Evolutionary conservation across 1,284 basidiomycete genomes (phyloP).

Genomic region (Cryptococcus sp.): DNA sequence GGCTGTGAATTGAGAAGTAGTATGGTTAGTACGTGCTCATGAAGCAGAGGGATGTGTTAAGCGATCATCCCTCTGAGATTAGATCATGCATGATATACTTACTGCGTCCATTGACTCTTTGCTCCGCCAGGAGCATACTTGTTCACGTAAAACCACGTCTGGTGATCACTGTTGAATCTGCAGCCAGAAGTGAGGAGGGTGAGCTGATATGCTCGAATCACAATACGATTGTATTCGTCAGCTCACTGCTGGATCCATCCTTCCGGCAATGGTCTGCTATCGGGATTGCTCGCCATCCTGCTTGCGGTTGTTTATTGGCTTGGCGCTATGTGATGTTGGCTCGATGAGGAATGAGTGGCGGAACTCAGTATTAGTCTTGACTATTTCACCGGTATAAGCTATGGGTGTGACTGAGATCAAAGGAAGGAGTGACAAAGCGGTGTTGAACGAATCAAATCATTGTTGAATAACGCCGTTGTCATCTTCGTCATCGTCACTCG

Average conservation of each 20-base stretch:
- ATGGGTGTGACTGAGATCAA: too few species aligned
- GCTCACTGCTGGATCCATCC: slow-evolving; percentile 51
- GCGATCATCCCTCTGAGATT: too few species aligned
- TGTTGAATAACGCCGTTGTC: neutral
- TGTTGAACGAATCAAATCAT: neutral
- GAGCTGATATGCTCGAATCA: neutral
- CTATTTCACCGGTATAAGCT: too few species aligned
- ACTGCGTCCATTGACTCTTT: slow-evolving; percentile 52
- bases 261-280: slow-evolving; percentile 44
- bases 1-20: slow-evolving; percentile 25
- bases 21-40: neutral
- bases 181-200: neutral
- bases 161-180: slow-evolving; percentile 51
- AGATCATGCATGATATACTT: slow-evolving; percentile 15
- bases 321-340: too few species aligned
- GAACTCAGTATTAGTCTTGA: too few species aligned
- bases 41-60: too few species aligned
- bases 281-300: slow-evolving; percentile 40
- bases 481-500: neutral
- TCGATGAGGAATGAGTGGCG: too few species aligned
- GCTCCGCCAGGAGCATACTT: slow-evolving; percentile 47
- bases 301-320: too few species aligned
- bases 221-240: neutral
- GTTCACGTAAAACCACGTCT: slow-evolving; percentile 55
- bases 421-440: neutral